These are phyloP conservation scores for Cicer judaicum DNA, from an alignment of 306 rosid species.

Conservation along the genomic window DNA sequence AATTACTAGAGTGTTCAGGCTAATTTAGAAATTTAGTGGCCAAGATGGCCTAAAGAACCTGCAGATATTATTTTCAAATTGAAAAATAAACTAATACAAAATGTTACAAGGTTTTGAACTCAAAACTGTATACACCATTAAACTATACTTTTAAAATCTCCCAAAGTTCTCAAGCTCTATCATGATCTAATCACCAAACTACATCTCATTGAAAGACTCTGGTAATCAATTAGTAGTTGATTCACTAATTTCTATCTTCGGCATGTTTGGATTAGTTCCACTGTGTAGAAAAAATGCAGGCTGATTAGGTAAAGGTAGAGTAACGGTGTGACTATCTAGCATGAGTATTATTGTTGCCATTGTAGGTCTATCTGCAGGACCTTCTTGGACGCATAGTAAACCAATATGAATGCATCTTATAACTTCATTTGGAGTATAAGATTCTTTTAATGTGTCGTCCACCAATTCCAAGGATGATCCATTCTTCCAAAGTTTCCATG, in stretches of 20 bases:
- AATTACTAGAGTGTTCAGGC: not conserved
- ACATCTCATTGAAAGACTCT: constrained; percentile 33
- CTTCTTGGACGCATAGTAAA: constrained; percentile 60
- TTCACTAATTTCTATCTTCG: constrained; percentile 16
- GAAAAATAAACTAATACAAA: constrained; percentile 25
- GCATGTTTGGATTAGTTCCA: constrained; percentile 36
- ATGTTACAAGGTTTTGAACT: not conserved
- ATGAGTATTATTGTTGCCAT: constrained; percentile 53
- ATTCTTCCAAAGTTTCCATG: constrained; percentile 57
- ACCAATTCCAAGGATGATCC: constrained; percentile 55
- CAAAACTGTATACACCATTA: not conserved
- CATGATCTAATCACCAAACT: constrained; percentile 37
- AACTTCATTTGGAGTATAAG: constrained; percentile 57
- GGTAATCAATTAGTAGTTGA: constrained; percentile 23
- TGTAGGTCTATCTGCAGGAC: constrained; percentile 54
- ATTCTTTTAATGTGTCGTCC: constrained; percentile 54
- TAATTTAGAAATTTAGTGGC: not conserved
- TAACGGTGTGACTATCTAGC: constrained; percentile 53
- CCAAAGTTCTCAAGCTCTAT: constrained; percentile 8
- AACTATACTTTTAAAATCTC: not conserved
- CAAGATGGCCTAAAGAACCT: constrained; percentile 23
- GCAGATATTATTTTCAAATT: constrained; percentile 4
- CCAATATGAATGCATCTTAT: constrained; percentile 63
- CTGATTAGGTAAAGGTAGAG: constrained; percentile 45
- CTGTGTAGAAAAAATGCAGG: constrained; percentile 45